Evolutionary conservation across 2,329 filamentous ascomycete genomes (phyloP), one percentile per base, ranked within the genome.

Genomic region (Cercospora sp.): DNA sequence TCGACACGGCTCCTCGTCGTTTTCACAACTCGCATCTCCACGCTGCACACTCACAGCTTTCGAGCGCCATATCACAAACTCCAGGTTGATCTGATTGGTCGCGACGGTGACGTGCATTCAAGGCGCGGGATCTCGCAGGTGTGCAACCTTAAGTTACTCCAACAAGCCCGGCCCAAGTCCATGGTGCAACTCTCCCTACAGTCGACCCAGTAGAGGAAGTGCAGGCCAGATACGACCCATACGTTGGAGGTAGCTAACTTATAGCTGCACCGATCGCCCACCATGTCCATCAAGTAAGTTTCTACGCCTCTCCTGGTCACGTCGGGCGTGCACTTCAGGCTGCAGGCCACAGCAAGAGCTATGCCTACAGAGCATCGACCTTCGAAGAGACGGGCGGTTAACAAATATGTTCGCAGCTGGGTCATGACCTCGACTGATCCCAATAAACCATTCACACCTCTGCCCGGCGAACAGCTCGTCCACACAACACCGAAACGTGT

Each of bases 401-500:
- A 64, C 51, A n/a, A 58, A 12, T 64, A 64, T 55, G 31, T 67
- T 60, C 68, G 70, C 78, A 92, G 90, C 79, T 97, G 94, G 94
- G 94, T 97, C 57, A 97, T 97, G 94, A 88, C 97, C 76, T 89
- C 90, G 77, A 78, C 79, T 60, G 82, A 86, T 69, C 88, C 90
- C 68, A 75, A 71, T 12, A 73, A 73, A n/a, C 76, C 76, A 28
- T 95, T 97, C 80, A 90, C 96, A 77, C 92, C 91, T 76, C 87
- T 97, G 58, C 91, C 92, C 55, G 89, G 91, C 78, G 94, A 98
- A 83, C 89, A 89, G 74, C 89, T 92, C 70, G 86, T 96, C 68
- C 92, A 91, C 80, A 91, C 89, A 73, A 93, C 93, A 57, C 90
- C 92, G 66, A 89, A 90, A 61, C 89, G 94, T 72, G 93, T 94